phyloP scores from a whole-genome alignment of 2,329 filamentous ascomycete species.

The Nemania diffusa region DNA sequence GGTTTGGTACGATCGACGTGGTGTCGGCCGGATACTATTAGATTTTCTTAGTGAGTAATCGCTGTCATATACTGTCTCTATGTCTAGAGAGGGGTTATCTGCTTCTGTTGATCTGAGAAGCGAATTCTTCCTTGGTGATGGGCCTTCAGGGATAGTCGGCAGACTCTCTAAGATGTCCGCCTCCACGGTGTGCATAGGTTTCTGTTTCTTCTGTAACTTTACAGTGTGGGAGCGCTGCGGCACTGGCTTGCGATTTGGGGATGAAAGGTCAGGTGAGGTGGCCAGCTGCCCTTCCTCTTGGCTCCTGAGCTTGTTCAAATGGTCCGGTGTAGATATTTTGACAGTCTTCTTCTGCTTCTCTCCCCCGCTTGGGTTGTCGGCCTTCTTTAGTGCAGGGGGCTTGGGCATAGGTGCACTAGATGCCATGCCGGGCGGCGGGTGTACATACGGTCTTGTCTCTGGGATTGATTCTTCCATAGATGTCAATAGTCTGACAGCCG shows the following conservation, averaged over 20 bases:
- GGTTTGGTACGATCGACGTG: slow-evolving; percentile 62
- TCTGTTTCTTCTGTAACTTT: slow-evolving; percentile 62
- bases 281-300: slow-evolving; percentile 51
- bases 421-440: slow-evolving; percentile 40
- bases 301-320: slow-evolving; percentile 51
- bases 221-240: slow-evolving; percentile 52
- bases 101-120: slow-evolving; percentile 47
- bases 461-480: slow-evolving; percentile 66
- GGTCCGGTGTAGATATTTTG: slow-evolving; percentile 40
- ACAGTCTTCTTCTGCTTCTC: slow-evolving; percentile 43
- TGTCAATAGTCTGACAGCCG: slow-evolving; percentile 70
- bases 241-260: slow-evolving; percentile 43
- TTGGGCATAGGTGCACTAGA: slow-evolving; percentile 43
- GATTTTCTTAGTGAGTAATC: slow-evolving; percentile 55
- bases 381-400: slow-evolving; percentile 42
- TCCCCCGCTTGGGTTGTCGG: slow-evolving; percentile 29
- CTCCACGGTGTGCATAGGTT: slow-evolving; percentile 45
- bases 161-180: slow-evolving; percentile 54
- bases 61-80: slow-evolving; percentile 39
- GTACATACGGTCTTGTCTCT: slow-evolving; percentile 66
- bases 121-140: slow-evolving; percentile 56
- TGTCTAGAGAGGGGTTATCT: slow-evolving; percentile 38
- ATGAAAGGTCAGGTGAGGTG: slow-evolving; percentile 27
- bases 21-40: slow-evolving; percentile 57
- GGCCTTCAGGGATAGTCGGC: slow-evolving; percentile 63